Evolutionary conservation across 148 eudicot genomes (phyloP).

Genomic region (Fagopyrum tataricum): DNA sequence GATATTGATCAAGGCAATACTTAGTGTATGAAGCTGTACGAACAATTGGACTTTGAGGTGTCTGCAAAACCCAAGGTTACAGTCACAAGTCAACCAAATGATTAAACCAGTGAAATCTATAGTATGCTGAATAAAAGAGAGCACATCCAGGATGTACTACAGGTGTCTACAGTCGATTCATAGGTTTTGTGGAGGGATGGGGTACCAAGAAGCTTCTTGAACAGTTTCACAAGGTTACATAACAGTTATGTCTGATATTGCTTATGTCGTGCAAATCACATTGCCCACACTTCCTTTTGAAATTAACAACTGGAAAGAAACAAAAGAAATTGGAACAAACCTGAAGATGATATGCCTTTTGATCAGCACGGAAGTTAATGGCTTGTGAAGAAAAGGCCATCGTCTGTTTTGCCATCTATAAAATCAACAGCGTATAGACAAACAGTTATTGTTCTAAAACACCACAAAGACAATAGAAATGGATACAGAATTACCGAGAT

Average conservation of each 20-base stretch:
- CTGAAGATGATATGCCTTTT: slow-evolving; percentile 96
- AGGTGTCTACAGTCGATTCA: no score
- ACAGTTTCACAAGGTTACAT: no score
- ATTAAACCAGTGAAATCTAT: not conserved
- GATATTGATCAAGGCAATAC: slow-evolving; percentile 71
- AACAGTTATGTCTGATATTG: not conserved
- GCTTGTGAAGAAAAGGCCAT: slow-evolving; percentile 90
- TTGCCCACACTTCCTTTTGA: not conserved
- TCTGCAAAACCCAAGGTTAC: slow-evolving; percentile 35
- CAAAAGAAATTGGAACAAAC: slow-evolving; percentile 27
- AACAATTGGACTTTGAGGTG: slow-evolving; percentile 93
- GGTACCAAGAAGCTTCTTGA: no score
- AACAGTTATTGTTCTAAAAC: slow-evolving; percentile 3
- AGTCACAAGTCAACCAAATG: not conserved
- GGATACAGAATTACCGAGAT: not conserved
- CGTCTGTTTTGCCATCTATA: slow-evolving; percentile 95
- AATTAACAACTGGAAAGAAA: not conserved
- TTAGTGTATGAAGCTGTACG: slow-evolving; percentile 62
- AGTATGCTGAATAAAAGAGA: no score
- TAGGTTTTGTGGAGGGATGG: no score
- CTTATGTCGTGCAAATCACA: not conserved
- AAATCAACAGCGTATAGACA: slow-evolving; percentile 13
- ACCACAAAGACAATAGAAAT: not conserved
- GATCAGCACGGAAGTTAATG: slow-evolving; percentile 68
- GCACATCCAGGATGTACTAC: no score